A percentile compares a stretch with the other conserved stretches of the same genome.
phyloP scores from a whole-genome alignment of 257 asterid genomes.

The Asclepias syriaca region DNA sequence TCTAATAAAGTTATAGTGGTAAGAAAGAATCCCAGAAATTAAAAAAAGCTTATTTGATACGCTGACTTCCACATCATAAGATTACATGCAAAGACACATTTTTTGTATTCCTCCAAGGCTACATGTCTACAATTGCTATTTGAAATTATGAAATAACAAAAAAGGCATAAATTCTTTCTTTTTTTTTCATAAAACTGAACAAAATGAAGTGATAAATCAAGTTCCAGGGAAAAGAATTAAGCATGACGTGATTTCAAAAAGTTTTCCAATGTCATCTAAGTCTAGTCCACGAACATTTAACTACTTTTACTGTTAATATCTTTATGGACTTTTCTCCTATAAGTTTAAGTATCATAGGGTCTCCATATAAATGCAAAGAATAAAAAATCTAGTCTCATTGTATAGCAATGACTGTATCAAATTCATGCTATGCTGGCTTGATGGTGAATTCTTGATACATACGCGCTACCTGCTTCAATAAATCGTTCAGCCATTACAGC shows the following conservation, averaged over 20 bases:
- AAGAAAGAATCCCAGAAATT: background rate
- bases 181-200: background rate
- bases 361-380: background rate
- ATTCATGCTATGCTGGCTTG: constrained; percentile 2
- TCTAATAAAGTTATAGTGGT: background rate
- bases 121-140: background rate
- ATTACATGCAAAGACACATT: background rate
- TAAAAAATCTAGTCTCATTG: background rate
- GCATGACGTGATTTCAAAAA: background rate
- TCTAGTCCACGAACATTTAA: background rate
- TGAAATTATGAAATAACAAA: background rate
- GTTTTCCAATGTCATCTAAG: background rate
- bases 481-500: constrained; percentile 97
- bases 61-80: background rate
- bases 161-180: background rate
- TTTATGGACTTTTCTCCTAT: background rate
- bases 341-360: background rate
- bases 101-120: background rate
- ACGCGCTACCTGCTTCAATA: constrained; percentile 99
- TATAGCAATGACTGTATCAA: constrained; percentile 6
- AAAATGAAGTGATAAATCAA: background rate
- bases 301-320: background rate
- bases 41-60: background rate
- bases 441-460: constrained; percentile 55
- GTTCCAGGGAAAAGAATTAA: background rate